Conservation (phyloP, 257 asterid species). For the Vinca minor region DNA sequence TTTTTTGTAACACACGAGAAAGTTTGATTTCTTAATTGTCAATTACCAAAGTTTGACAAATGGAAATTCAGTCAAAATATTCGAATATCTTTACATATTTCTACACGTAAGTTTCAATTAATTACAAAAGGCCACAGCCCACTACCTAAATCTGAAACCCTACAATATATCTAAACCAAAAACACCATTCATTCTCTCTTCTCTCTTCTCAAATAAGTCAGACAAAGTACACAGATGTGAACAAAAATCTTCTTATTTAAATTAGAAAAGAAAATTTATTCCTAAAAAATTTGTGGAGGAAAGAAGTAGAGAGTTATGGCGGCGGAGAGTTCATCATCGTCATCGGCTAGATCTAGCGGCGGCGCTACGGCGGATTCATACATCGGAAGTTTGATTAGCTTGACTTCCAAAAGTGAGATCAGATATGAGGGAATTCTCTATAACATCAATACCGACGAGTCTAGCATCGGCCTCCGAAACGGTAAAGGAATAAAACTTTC, state of each 20-base stretch:
- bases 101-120: background rate
- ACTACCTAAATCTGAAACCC: background rate
- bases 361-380: slow-evolving; percentile 80
- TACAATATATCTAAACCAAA: background rate
- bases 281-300: background rate
- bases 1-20: too few species aligned
- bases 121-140: too few species aligned
- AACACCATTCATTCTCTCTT: background rate
- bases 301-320: slow-evolving; percentile 42
- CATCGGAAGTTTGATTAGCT: slow-evolving; percentile 84
- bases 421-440: slow-evolving; percentile 80
- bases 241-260: background rate
- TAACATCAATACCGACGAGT: slow-evolving; percentile 90
- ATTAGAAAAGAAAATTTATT: background rate
- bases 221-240: background rate
- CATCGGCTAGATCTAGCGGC: slow-evolving; percentile 55
- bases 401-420: slow-evolving; percentile 96
- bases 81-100: too few species aligned
- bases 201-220: background rate
- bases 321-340: slow-evolving; percentile 61
- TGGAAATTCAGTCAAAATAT: too few species aligned
- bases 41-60: too few species aligned
- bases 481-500: slow-evolving; percentile 31
- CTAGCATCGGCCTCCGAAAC: slow-evolving; percentile 90
- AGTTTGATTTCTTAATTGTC: too few species aligned